Base-by-base conservation (phyloP, 306 rosid genomes). In the Lathyrus tuberosus region DNA sequence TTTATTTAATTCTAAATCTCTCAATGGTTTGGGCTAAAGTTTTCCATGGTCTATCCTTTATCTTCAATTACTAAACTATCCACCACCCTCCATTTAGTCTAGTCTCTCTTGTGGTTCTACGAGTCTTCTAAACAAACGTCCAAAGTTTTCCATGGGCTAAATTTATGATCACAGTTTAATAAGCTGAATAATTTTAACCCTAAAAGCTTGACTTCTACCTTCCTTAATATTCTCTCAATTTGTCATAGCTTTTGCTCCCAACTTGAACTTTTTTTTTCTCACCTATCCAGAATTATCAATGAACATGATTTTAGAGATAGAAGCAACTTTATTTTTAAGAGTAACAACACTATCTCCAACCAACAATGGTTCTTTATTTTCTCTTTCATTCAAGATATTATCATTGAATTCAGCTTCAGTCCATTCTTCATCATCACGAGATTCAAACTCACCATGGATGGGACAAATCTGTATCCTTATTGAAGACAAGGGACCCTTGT, bases 281-380 rank as follows among this genome's bases (percentile, higher is more conserved):
- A 53, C 47, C 97, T 95, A 91, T 54, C 86, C 72, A 0, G 97
- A 91, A 41, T 86, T 91, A 65, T 91, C 97, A 3, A 81, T 85
- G 13, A 91, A 76, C 56, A 6, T 1, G 16, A 70, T 8, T 4
- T 79, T 42, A 38, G 44, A 7, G 1, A 86, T 56, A 6, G 0
- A 4, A 33, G 78, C 84, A 63, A 79, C 76, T 37, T 95, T 95
- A 22, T 80, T 71, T 51, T 43, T 46, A 6, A 91, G 69, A 11
- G 77, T 77, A 13, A 81, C 12, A 10, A 59, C 16, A 44, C 18
- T 47, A 8, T 81, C 86, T 5, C 97, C 97, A 5, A 42, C 64
- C 69, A 91, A 58, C 0, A 88, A 51, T 24, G 89, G 89, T 67
- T 80, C 70, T 72, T 48, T 88, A 2, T 87, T 86, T 12, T 83